Conservation (phyloP, 2,329 filamentous ascomycete species). For the Escovopsis sp. region DNA sequence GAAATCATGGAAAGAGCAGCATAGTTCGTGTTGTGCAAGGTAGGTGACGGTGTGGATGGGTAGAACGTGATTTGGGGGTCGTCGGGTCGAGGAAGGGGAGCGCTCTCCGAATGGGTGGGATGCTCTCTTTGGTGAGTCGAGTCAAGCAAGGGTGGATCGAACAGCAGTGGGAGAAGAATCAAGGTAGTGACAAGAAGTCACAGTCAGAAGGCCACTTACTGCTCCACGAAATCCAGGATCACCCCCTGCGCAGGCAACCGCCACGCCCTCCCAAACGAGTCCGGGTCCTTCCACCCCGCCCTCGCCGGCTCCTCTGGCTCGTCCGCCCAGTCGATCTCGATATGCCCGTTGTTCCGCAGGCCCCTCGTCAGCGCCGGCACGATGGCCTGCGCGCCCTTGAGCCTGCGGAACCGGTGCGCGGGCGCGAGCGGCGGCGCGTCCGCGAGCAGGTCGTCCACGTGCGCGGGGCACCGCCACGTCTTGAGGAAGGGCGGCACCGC, state of each 20-base stretch:
- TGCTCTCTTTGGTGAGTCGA: too few relatives aligned
- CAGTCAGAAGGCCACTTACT: slow-evolving; percentile 26
- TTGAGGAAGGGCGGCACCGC: slow-evolving; percentile 61
- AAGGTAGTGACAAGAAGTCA: slow-evolving; percentile 2
- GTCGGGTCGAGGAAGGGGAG: too few relatives aligned
- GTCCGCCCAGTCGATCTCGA: slow-evolving; percentile 50
- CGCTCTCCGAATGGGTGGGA: too few relatives aligned
- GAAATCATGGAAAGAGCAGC: too few relatives aligned
- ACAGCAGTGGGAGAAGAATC: too few relatives aligned
- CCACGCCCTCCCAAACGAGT: slow-evolving; percentile 49
- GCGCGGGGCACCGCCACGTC: slow-evolving; percentile 80
- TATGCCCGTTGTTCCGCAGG: slow-evolving; percentile 52
- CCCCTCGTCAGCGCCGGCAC: slow-evolving; percentile 44
- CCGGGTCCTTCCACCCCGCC: slow-evolving; percentile 39
- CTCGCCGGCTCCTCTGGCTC: slow-evolving; percentile 41
- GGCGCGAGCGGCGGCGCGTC: slow-evolving; percentile 42
- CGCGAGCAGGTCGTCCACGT: slow-evolving; percentile 60
- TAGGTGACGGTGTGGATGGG: too few relatives aligned
- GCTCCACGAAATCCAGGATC: slow-evolving; percentile 56
- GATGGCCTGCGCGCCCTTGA: slow-evolving; percentile 38
- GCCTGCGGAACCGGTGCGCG: slow-evolving; percentile 45
- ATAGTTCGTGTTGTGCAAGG: too few relatives aligned
- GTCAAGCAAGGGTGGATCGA: too few relatives aligned
- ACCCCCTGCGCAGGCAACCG: slow-evolving; percentile 49
- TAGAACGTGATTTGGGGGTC: too few relatives aligned